Conservation (phyloP, 495 filamentous ascomycete genomes). For the Clavariopsis aquatica region DNA sequence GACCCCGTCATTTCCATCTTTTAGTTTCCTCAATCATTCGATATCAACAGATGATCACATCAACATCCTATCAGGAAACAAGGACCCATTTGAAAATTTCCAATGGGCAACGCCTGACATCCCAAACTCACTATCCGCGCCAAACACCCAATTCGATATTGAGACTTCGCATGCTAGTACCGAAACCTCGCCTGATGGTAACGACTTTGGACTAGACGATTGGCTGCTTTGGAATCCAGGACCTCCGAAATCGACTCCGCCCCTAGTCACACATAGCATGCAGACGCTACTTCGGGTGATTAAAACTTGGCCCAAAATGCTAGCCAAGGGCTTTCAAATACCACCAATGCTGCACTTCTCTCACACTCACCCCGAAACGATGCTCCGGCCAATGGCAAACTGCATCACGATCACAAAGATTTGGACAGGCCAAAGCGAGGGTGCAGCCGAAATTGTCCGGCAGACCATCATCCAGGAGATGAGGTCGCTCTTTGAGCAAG, state of each 20-base stretch:
- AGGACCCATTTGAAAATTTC: not conserved
- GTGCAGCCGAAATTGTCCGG: constrained; percentile 42
- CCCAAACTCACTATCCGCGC: not conserved
- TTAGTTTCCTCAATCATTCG: not conserved
- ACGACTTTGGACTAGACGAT: constrained; percentile 21
- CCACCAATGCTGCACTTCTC: constrained; percentile 46
- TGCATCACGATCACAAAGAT: constrained; percentile 48
- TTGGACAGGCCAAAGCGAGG: constrained; percentile 46
- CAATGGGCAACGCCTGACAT: not conserved
- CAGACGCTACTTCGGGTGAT: constrained; percentile 45
- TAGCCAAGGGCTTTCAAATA: constrained; percentile 45
- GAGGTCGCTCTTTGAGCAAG: constrained; percentile 37
- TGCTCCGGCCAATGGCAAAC: constrained; percentile 42
- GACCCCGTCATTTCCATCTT: not conserved
- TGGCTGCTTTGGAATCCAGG: constrained; percentile 36
- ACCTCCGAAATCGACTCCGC: constrained; percentile 6
- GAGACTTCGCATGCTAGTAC: not conserved
- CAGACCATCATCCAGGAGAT: constrained; percentile 42
- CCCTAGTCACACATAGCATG: constrained; percentile 43
- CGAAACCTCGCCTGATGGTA: constrained; percentile 5
- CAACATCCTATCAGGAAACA: not conserved
- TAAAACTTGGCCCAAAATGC: constrained; percentile 46
- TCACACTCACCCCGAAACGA: constrained; percentile 25
- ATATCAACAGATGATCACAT: not conserved
- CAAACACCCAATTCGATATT: not conserved